Evolutionary conservation across 169 alveolate genomes (phyloP).

Genomic region (Plasmodium fragile): DNA sequence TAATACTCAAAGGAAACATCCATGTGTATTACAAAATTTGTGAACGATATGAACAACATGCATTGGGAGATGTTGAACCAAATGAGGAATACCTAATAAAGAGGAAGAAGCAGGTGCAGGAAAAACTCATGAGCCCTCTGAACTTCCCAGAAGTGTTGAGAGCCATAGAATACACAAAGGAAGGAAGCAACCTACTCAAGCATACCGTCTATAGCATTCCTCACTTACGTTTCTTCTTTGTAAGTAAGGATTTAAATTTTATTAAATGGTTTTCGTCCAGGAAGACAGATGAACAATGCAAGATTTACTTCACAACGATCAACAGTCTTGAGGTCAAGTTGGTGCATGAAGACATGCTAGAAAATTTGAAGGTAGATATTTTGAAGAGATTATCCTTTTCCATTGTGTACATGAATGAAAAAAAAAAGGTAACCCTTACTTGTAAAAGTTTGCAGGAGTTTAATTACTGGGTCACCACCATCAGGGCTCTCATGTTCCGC

Average conservation of each 20-base stretch:
- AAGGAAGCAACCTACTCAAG: slow-evolving; percentile 49
- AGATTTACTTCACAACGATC: slow-evolving; percentile 20
- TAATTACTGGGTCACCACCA: slow-evolving; percentile 44
- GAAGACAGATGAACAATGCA: slow-evolving; percentile 51
- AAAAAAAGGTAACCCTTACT: slow-evolving; percentile 50
- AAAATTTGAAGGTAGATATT: slow-evolving; percentile 7
- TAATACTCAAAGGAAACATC: not conserved
- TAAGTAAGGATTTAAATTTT: slow-evolving; percentile 28
- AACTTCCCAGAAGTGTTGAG: slow-evolving; percentile 33
- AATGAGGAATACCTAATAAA: slow-evolving; percentile 2
- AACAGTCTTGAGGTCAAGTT: slow-evolving; percentile 38
- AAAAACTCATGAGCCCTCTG: not conserved
- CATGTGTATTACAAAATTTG: not conserved
- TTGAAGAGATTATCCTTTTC: slow-evolving; percentile 44
- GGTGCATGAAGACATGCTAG: slow-evolving; percentile 15
- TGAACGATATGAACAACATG: not conserved
- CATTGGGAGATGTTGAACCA: not conserved
- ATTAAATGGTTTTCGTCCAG: slow-evolving; percentile 60
- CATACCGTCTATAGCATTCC: slow-evolving; percentile 57
- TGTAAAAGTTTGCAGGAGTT: slow-evolving; percentile 45
- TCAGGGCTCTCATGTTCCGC: slow-evolving; percentile 46
- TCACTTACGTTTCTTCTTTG: slow-evolving; percentile 42
- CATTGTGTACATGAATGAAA: slow-evolving; percentile 38
- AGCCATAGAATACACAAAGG: slow-evolving; percentile 64
- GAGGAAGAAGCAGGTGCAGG: not conserved